Percentiles rank a stretch among this genome's conserved stretches.
phyloP scores from a whole-genome alignment of 2,329 filamentous ascomycete species.

The Botrytis medusae region DNA sequence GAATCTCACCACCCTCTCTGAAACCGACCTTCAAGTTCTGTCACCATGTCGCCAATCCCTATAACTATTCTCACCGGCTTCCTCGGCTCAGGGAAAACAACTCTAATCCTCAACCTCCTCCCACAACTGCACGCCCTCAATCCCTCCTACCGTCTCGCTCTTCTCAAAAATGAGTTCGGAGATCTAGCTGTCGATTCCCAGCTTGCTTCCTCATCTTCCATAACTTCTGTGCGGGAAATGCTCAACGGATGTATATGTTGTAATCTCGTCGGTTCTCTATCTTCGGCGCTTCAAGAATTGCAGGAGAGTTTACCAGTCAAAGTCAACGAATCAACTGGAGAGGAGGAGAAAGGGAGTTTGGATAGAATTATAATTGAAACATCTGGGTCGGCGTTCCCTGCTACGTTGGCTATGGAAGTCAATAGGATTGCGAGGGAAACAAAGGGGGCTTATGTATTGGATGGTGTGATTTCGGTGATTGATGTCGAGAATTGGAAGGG shows the following conservation, averaged over 20 bases:
- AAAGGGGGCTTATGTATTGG: conserved; percentile 57
- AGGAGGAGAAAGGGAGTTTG: conserved; percentile 44
- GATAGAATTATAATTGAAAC: conserved; percentile 95
- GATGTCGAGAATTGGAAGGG: conserved; percentile 77
- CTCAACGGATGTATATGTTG: conserved; percentile 99
- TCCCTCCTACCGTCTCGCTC: conserved; percentile 78
- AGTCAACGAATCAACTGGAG: background rate
- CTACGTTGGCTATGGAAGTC: conserved; percentile 70
- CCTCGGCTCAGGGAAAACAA: conserved; percentile 94
- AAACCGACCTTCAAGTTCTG: background rate
- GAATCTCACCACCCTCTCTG: background rate
- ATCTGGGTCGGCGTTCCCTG: conserved; percentile 62
- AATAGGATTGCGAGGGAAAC: conserved; percentile 60
- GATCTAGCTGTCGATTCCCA: conserved; percentile 92
- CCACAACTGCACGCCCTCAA: conserved; percentile 79
- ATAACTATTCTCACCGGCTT: conserved; percentile 97
- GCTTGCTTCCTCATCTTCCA: conserved; percentile 76
- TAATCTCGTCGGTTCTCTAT: conserved; percentile 91
- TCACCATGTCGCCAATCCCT: conserved; percentile 59
- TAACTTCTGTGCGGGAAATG: conserved; percentile 87
- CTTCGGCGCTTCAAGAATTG: conserved; percentile 76
- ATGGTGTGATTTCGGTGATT: conserved; percentile 70
- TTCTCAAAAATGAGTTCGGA: conserved; percentile 98
- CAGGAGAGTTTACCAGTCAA: background rate
- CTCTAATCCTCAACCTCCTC: conserved; percentile 88